Percentiles rank a stretch among this genome's conserved stretches.
phyloP scores from a whole-genome alignment of 2,329 filamentous ascomycete genomes.

The Fusarium penzigii region DNA sequence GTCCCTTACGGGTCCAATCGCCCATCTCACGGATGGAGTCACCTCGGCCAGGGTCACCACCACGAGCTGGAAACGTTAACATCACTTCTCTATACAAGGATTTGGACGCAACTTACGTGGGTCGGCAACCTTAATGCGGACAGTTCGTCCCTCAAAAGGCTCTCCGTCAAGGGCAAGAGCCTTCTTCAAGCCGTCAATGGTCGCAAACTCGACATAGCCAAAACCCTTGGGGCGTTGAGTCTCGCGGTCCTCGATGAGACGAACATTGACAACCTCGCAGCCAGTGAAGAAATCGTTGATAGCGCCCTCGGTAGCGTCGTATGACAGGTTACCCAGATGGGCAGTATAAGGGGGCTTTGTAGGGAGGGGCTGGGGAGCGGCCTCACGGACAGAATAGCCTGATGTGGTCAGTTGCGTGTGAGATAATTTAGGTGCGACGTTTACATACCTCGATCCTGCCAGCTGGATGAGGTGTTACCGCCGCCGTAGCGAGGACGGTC shows the following conservation, averaged over 20 bases:
- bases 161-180: constrained; percentile 81
- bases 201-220: constrained; percentile 92
- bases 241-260: constrained; percentile 95
- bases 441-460: constrained; percentile 47
- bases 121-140: constrained; percentile 94
- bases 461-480: constrained; percentile 35
- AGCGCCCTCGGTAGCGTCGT: constrained; percentile 83
- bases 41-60: constrained; percentile 57
- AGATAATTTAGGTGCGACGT: neutral
- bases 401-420: constrained; percentile 20
- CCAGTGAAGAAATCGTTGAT: constrained; percentile 83
- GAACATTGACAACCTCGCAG: constrained; percentile 85
- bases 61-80: constrained; percentile 70
- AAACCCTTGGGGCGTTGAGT: constrained; percentile 96
- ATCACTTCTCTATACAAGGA: neutral
- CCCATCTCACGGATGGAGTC: constrained; percentile 77
- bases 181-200: constrained; percentile 86
- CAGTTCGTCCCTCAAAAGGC: constrained; percentile 83
- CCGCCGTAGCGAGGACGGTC: constrained; percentile 43
- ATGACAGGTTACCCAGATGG: constrained; percentile 94
- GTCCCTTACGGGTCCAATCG: constrained; percentile 93
- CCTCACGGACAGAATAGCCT: constrained; percentile 68
- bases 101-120: constrained; percentile 69
- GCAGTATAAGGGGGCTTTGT: constrained; percentile 93
- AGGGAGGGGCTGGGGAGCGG: constrained; percentile 72